phyloP scores from a whole-genome alignment of 2,329 filamentous ascomycete genomes.

The Pseudocercospora musae region DNA sequence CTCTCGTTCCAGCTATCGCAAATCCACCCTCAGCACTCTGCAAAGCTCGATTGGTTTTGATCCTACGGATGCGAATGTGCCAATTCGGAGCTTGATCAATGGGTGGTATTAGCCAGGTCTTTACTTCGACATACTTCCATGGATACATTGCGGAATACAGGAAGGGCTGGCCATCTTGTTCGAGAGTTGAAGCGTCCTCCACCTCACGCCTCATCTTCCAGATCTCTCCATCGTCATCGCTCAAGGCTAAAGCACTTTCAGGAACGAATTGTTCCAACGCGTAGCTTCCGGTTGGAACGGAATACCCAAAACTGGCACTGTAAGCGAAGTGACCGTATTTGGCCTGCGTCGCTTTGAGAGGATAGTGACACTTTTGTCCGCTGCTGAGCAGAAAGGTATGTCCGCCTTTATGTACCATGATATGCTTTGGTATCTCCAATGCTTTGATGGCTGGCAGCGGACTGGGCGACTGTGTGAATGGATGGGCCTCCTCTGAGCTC shows the following conservation, averaged over 20 bases:
- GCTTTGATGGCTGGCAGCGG: conserved; percentile 57
- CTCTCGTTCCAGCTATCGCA: conserved; percentile 61
- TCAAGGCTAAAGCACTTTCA: conserved; percentile 71
- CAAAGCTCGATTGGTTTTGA: conserved; percentile 59
- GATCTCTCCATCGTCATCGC: conserved; percentile 71
- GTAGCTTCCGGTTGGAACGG: conserved; percentile 71
- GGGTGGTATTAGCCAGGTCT: conserved; percentile 64
- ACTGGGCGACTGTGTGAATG: conserved; percentile 48
- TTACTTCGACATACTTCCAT: conserved; percentile 64
- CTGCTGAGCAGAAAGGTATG: conserved; percentile 73
- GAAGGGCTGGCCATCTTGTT: conserved; percentile 54
- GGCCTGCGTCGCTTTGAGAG: conserved; percentile 75
- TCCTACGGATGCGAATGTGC: conserved; percentile 65
- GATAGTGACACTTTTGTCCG: conserved; percentile 78
- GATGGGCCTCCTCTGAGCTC: conserved; percentile 58
- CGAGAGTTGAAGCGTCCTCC: conserved; percentile 61
- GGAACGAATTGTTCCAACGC: conserved; percentile 73
- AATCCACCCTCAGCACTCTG: conserved; percentile 73
- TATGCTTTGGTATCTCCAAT: conserved; percentile 68
- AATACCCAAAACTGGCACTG: conserved; percentile 72
- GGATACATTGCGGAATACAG: conserved; percentile 69
- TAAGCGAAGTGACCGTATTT: conserved; percentile 81
- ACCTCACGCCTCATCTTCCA: conserved; percentile 73
- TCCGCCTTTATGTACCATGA: conserved; percentile 63
- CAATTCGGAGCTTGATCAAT: conserved; percentile 59